Conservation (phyloP, 2,329 filamentous ascomycete genomes). For the Arachnomyces sp. region DNA sequence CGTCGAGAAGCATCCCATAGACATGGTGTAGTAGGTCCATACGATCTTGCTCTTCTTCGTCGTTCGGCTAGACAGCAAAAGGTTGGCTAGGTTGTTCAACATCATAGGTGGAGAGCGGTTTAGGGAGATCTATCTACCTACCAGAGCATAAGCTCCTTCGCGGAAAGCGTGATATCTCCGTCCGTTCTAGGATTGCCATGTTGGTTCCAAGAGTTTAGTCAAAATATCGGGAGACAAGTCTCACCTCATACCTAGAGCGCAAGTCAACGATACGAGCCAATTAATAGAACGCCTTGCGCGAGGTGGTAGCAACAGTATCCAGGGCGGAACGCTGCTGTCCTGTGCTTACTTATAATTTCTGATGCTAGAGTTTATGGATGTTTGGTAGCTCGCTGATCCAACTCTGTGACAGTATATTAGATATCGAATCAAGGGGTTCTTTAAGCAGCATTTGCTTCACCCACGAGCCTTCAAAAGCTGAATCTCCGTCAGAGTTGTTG, state of each 20-base stretch:
- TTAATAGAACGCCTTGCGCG: no score
- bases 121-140: background rate
- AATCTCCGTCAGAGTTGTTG: no score
- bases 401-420: background rate
- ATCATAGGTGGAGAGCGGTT: no score
- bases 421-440: no score
- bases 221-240: background rate
- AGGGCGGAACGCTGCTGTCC: background rate
- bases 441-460: no score
- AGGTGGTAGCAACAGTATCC: no score
- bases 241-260: background rate
- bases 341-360: constrained; percentile 5
- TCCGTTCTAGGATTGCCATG: background rate
- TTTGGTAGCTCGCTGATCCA: constrained; percentile 3
- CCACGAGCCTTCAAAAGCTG: no score
- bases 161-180: no score
- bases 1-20: constrained; percentile 15
- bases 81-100: no score
- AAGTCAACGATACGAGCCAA: background rate
- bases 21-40: constrained; percentile 18
- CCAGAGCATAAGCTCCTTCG: background rate
- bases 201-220: background rate
- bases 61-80: no score
- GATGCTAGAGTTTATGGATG: constrained; percentile 6
- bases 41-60: constrained; percentile 11